Conservation (phyloP, 306 rosid genomes). For the Vigna nakashimae region DNA sequence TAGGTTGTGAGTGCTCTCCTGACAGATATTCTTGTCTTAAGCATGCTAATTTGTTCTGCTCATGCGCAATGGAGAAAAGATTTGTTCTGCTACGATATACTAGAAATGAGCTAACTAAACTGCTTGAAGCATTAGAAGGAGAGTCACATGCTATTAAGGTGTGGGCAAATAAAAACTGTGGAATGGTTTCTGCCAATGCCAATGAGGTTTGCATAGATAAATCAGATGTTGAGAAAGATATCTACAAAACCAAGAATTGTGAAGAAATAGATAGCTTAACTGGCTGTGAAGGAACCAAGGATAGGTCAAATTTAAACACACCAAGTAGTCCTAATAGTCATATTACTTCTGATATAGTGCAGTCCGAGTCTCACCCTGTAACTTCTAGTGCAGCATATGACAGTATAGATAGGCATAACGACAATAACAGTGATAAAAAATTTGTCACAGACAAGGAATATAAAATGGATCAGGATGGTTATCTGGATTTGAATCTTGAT, state of each 20-base stretch:
- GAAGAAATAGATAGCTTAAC: conserved; percentile 48
- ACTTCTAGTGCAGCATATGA: conserved; percentile 50
- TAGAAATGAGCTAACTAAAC: conserved; percentile 58
- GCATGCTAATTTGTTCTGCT: conserved; percentile 71
- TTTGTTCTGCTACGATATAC: conserved; percentile 69
- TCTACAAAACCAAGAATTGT: conserved; percentile 36
- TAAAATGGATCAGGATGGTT: conserved; percentile 50
- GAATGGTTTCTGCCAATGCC: conserved; percentile 48
- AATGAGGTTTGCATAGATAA: conserved; percentile 44
- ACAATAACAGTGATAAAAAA: conserved; percentile 38
- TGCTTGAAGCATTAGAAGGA: conserved; percentile 81
- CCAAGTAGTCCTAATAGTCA: conserved; percentile 57
- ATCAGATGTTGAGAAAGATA: conserved; percentile 47
- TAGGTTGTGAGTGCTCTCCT: conserved; percentile 82
- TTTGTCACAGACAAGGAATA: conserved; percentile 41
- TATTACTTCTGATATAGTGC: conserved; percentile 69
- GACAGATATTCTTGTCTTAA: conserved; percentile 78
- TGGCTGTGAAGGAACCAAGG: conserved; percentile 50
- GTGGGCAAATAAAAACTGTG: conserved; percentile 53
- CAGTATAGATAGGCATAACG: conserved; percentile 55
- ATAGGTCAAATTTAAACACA: conserved; percentile 54
- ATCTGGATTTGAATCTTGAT: conserved; percentile 68
- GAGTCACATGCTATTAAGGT: conserved; percentile 49
- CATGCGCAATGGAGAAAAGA: conserved; percentile 62
- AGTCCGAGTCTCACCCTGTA: conserved; percentile 60